Conservation (phyloP, 2,329 filamentous ascomycete species). For the Aureobasidium lini region DNA sequence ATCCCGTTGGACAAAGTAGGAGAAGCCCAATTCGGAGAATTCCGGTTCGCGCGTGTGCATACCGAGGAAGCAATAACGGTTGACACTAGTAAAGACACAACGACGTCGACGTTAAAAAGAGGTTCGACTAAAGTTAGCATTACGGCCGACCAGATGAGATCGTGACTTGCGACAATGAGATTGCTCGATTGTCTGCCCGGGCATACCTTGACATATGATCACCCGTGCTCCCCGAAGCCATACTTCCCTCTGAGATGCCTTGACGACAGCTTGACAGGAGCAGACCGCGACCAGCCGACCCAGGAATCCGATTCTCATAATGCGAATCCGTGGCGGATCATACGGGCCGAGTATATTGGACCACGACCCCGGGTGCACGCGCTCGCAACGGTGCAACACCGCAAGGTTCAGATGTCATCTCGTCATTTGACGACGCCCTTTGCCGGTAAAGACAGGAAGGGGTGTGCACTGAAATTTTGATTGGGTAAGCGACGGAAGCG, state of each 20-base stretch:
- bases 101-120: neutral
- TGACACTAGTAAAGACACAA: conserved; percentile 1
- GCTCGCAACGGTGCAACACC: neutral
- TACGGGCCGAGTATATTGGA: conserved; percentile 1
- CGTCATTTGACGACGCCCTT: neutral
- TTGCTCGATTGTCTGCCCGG: neutral
- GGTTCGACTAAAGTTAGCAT: neutral
- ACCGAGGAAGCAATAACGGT: neutral
- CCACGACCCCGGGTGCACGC: neutral
- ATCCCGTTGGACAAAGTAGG: neutral
- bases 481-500: neutral
- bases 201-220: neutral
- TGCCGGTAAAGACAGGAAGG: conserved; percentile 1
- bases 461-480: neutral
- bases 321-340: neutral
- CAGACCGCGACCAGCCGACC: neutral
- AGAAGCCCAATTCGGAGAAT: neutral
- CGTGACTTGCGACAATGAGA: neutral
- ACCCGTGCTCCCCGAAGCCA: neutral
- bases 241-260: too few species aligned
- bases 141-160: neutral
- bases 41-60: neutral
- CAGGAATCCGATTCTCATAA: neutral
- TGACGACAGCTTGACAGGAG: neutral
- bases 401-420: neutral